Base-by-base conservation (phyloP, 495 filamentous ascomycete species). In the Aspergillus steynii region DNA sequence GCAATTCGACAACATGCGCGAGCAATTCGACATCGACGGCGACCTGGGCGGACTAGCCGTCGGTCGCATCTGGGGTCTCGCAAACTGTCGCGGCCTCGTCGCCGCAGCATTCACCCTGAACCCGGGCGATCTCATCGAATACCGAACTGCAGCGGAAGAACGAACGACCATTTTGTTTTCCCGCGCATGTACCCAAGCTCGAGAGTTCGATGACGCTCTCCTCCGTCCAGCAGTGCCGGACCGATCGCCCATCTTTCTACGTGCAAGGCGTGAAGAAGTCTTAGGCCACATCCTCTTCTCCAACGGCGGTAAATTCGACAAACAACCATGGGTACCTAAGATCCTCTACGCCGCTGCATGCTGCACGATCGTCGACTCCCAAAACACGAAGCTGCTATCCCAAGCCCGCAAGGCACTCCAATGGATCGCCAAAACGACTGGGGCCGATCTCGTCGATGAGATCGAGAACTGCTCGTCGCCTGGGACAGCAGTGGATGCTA, bases 101-200 rank as follows among this genome's bases (percentile, higher is more conserved):
- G 80, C 77, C 1, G 71, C 71, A 2, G 77, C 77, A 20, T 67
- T 81, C 54, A 81, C 77, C 1, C 55, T 76, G 55, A 81, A 85
- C 61, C 82, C 83, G 0, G 79, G 77, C 6, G 78, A 85, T 62
- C 79, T 80, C 72, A 60, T 85, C 32, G 79, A 85, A 55, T 86
- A 86, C 62, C 71, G 69, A 1, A 74, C 75, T 0, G 54, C 71
- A 2, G 71, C 73, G 15, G 76, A 78, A 20, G 77, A 82, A 29
- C 64, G 61, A 15, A 58, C 72, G 14, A 71, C 61, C 0, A 58
- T 87, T n/a, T 50, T 75, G 1, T 82, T 80, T 53, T 68, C 68
- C 5, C 58, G 65, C 1, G 62, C 61, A 31, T 62, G 64, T 26
- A 20, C 49, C 2, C 55, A 62, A 5, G 14, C 53, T 7, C 53